Evolutionary conservation across 768 basidiomycete genomes (phyloP), one percentile per base, ranked within the genome.

Genomic region (Trametes cubensis): DNA sequence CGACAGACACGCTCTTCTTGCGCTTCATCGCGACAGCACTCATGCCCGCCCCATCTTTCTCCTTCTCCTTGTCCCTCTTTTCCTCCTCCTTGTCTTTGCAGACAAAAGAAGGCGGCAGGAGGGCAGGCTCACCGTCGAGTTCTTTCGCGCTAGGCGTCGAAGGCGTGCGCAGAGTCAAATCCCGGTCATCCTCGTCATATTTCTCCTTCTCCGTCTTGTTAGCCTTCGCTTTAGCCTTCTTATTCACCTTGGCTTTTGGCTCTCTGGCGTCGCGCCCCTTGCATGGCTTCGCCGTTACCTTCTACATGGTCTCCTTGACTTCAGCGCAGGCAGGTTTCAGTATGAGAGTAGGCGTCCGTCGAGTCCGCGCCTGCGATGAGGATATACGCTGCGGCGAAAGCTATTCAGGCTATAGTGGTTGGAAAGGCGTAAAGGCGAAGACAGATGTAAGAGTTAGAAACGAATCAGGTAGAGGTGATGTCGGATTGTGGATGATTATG

Each of bases 401-500:
- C 15, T 28, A 41, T 25, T 44, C 57, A n/a, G 40, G 34, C 26
- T 53, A 51, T 1, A 26, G 11, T 11, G 17, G 54, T 14, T 46
- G 21, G 51, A 53, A 3, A 26, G 60, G 1, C 60, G 34, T 40
- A 54, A 70, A 54, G 55, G 56, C 40, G 6, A 26, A 10, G 18
- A 20, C 30, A 14, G 45, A 51, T 15, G n/a, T n/a, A n/a, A n/a
- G n/a, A n/a, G n/a, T 53, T 48, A 13, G 61, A 30, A 53, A 17
- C 21, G 42, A 26, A 38, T 48, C 42, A 28, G n/a, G 26, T 30
- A 45, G 14, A 5, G 55, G 48, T 14, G 39, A 28, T 23, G 34
- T 48, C 34, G 53, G 46, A 20, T 55, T 38, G 56, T 18, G 44
- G 53, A 63, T 18, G 71, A 13, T 6, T 41, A 53, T 30, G 65